Evolutionary conservation across 75 land plant genomes (phyloP).

Genomic region (Gnetum montanum): DNA sequence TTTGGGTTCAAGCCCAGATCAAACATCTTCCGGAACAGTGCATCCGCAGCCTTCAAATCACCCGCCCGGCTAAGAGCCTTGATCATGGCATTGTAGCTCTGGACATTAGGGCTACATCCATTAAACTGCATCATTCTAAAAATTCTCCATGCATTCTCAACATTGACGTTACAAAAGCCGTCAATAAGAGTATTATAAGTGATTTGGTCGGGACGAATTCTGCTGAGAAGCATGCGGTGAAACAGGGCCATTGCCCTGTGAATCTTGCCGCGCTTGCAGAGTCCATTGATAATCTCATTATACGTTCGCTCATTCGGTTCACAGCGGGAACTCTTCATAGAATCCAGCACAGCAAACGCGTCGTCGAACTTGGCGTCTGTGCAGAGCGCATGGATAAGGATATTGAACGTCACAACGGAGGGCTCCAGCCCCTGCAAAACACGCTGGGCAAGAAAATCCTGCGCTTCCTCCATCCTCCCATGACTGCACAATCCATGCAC

Average conservation of each 20-base stretch:
- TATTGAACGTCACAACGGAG: slow-evolving; percentile 46
- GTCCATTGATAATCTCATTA: slow-evolving; percentile 50
- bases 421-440: slow-evolving; percentile 31
- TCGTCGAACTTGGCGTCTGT: slow-evolving; percentile 22
- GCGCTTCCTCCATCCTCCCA: slow-evolving; percentile 34
- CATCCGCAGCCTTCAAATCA: slow-evolving; percentile 23
- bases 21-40: slow-evolving; percentile 24
- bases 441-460: slow-evolving; percentile 22
- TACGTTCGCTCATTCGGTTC: slow-evolving; percentile 51
- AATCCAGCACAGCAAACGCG: slow-evolving; percentile 33
- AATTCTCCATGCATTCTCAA: slow-evolving; percentile 25
- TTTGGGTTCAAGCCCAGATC: slow-evolving; percentile 37
- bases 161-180: slow-evolving; percentile 32
- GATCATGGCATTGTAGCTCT: slow-evolving; percentile 41
- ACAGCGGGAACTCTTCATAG: slow-evolving; percentile 42
- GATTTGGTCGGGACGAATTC: slow-evolving; percentile 18
- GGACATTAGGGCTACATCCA: slow-evolving; percentile 36
- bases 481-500: slow-evolving; percentile 26
- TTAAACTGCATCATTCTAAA: slow-evolving; percentile 28
- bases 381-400: slow-evolving; percentile 55
- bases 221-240: slow-evolving; percentile 17
- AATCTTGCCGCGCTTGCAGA: slow-evolving; percentile 31
- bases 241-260: slow-evolving; percentile 30
- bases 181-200: slow-evolving; percentile 38
- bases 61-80: slow-evolving; percentile 34